Evolutionary conservation across 768 basidiomycete species (phyloP).

Genomic region (Kwoniella dejecticola): DNA sequence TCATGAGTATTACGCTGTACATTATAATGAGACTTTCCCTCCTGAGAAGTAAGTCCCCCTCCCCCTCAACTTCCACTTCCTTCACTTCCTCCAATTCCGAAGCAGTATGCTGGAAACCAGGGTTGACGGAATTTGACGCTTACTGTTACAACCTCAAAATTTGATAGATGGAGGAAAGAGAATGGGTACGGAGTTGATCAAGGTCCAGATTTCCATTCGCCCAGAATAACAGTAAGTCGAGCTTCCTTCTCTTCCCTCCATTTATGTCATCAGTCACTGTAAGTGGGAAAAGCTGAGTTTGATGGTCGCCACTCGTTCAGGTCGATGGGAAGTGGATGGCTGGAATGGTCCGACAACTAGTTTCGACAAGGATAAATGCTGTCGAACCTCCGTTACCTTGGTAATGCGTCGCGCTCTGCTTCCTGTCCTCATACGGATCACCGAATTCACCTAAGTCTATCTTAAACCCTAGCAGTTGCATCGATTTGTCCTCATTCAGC

Average conservation of each 20-base stretch:
- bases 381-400: slow-evolving; percentile 21
- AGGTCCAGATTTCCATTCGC: slow-evolving; percentile 23
- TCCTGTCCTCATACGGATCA: too few species aligned
- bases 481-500: too few species aligned
- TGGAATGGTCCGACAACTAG: slow-evolving; percentile 16
- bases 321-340: slow-evolving; percentile 27
- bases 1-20: slow-evolving; percentile 31
- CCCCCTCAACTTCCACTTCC: too few species aligned
- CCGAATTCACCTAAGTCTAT: too few species aligned
- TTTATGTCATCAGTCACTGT: neutral
- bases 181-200: slow-evolving; percentile 21
- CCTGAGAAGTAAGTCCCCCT: slow-evolving; percentile 23
- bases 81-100: neutral
- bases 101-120: too few species aligned
- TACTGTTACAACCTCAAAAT: too few species aligned
- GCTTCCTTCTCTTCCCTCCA: too few species aligned
- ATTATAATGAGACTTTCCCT: slow-evolving; percentile 27
- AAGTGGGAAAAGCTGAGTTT: neutral
- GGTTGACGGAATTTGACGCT: too few species aligned
- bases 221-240: slow-evolving; percentile 21
- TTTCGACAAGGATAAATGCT: slow-evolving; percentile 5
- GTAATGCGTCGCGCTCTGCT: too few species aligned
- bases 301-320: neutral
- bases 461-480: too few species aligned
- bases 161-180: slow-evolving; percentile 10